These are phyloP conservation scores for Cenchrus fungigraminus DNA, from an alignment of 176 grass and related monocot genomes.

Conservation along the genomic window DNA sequence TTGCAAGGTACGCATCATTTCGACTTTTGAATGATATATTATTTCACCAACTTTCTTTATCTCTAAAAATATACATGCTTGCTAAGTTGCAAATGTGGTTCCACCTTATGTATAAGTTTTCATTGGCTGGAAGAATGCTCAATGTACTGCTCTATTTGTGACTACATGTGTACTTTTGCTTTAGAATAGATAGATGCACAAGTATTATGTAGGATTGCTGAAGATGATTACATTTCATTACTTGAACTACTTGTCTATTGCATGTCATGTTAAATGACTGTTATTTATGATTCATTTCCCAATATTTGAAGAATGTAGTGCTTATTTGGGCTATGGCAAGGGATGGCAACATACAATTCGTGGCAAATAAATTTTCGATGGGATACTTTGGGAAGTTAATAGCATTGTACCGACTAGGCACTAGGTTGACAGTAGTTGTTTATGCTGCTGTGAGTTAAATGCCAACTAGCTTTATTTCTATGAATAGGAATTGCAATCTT, in stretches of 20 bases:
- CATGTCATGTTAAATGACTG: not conserved
- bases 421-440: slow-evolving; percentile 13
- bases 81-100: not conserved
- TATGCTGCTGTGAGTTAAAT: not conserved
- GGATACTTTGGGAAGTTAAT: not conserved
- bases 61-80: slow-evolving; percentile 22
- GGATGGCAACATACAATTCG: not conserved
- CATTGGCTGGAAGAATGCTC: slow-evolving; percentile 3
- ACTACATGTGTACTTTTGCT: slow-evolving; percentile 12
- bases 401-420: not conserved
- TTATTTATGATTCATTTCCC: not conserved
- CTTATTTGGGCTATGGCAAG: slow-evolving; percentile 16
- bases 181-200: slow-evolving; percentile 16
- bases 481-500: slow-evolving; percentile 11
- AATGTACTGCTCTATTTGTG: slow-evolving; percentile 12
- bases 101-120: not conserved
- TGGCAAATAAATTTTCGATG: not conserved
- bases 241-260: not conserved
- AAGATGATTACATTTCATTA: slow-evolving; percentile 4
- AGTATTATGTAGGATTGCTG: slow-evolving; percentile 16
- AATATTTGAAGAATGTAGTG: not conserved
- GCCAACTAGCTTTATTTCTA: slow-evolving; percentile 26
- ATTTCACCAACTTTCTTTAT: not conserved
- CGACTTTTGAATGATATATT: slow-evolving; percentile 22
- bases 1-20: slow-evolving; percentile 59